phyloP scores from a whole-genome alignment of 306 rosid species.

The Citrullus mucosospermus region DNA sequence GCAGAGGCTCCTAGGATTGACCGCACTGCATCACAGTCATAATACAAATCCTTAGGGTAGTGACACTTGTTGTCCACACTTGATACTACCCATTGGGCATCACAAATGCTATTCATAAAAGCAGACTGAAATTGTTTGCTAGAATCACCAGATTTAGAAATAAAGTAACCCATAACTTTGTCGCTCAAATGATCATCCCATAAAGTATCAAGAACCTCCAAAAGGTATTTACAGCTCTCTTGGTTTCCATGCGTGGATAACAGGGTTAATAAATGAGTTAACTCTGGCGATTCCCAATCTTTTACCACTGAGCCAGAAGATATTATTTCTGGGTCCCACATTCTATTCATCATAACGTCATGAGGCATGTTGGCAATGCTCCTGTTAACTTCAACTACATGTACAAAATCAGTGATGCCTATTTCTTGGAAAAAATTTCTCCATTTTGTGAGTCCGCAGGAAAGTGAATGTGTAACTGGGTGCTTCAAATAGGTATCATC shows the following conservation, averaged over 20 bases:
- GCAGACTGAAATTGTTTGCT: constrained; percentile 49
- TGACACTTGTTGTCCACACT: constrained; percentile 52
- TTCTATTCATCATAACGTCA: constrained; percentile 24
- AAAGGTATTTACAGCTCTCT: constrained; percentile 50
- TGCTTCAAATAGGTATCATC: constrained; percentile 58
- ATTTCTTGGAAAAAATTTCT: constrained; percentile 70
- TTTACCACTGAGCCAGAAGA: constrained; percentile 43
- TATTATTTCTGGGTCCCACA: constrained; percentile 45
- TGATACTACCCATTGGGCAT: constrained; percentile 60
- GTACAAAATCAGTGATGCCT: constrained; percentile 68
- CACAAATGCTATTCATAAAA: constrained; percentile 52
- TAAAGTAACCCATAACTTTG: constrained; percentile 42
- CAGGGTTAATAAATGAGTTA: constrained; percentile 40
- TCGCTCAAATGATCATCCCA: constrained; percentile 75
- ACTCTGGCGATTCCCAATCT: constrained; percentile 87
- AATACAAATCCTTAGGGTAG: constrained; percentile 62
- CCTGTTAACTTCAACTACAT: constrained; percentile 54
- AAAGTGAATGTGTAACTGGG: constrained; percentile 44
- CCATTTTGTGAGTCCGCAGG: constrained; percentile 50
- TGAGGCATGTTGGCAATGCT: constrained; percentile 33
- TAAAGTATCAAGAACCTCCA: constrained; percentile 62
- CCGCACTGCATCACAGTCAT: constrained; percentile 67
- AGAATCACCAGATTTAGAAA: constrained; percentile 31
- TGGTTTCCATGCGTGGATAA: constrained; percentile 43
- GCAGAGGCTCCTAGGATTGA: constrained; percentile 59